Evolutionary conservation across 768 basidiomycete genomes (phyloP), one percentile per base, ranked within the genome.

Genomic region (Crassisporium funariophilum): DNA sequence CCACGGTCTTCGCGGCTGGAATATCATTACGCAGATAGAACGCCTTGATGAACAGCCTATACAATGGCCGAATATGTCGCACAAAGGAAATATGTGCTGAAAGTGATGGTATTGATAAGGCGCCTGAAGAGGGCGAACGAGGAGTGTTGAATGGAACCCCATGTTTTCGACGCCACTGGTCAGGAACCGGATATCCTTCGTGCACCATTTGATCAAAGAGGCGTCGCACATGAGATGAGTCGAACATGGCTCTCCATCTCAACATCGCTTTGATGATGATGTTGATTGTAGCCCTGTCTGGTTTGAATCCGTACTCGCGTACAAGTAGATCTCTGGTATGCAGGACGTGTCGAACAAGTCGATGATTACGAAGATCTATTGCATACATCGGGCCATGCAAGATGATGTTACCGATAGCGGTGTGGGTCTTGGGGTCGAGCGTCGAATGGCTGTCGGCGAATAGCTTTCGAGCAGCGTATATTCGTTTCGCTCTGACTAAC

Each of bases 231-330:
- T 70, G 71, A 13, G 45, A 33, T 4, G 65, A 53, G 49, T 77
- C 70, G 35, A 86, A 63, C 15, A 66, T 67, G 0, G 58, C 50
- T 23, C 65, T 67, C 79, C 82, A 85, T 13, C 64, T 61, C 47
- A 91, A 62, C 51, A 84, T 67, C 6, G 74, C 76, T 59, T 83
- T 83, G 49, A 88, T 48, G 35, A 91, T 41, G 37, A 90, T 78
- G 56, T 91, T 91, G 45, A 78, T 67, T 4, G 90, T 90, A 29
- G 86, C 70, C 8, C 83, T 74, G 60, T 92, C 88, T 7, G 83
- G 79, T 9, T 59, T 58, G 58, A 90, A 87, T 5, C 65, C 72
- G 27, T 73, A 71, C 35, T 69, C 58, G 38, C 63, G 54, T 35
- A 68, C 60, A 22, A 90, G 72, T 10, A 67, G 50, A 25, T 71